These are phyloP conservation scores for Fusarium gaditjirri DNA, from an alignment of 2,329 filamentous ascomycete genomes.

Conservation along the genomic window DNA sequence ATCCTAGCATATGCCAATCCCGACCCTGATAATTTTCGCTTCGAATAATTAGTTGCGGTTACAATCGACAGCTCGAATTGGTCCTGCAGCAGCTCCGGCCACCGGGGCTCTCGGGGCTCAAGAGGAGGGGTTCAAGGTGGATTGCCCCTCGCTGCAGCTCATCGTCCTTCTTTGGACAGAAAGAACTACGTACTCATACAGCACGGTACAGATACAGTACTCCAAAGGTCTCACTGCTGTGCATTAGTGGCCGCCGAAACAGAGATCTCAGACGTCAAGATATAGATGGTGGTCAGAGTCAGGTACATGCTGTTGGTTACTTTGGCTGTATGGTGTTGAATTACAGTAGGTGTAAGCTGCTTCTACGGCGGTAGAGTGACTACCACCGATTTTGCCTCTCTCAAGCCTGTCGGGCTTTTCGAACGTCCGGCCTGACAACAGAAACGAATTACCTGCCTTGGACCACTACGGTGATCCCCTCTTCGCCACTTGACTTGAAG, in stretches of 20 bases:
- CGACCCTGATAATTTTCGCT: conserved; percentile 40
- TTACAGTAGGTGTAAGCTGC: conserved; percentile 7
- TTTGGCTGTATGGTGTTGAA: neutral
- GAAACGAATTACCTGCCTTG: conserved; percentile 40
- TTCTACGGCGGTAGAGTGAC: conserved; percentile 14
- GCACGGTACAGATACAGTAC: conserved; percentile 30
- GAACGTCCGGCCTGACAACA: conserved; percentile 33
- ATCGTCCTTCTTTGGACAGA: conserved; percentile 14
- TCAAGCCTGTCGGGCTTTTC: conserved; percentile 28
- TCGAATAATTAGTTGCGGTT: conserved; percentile 36
- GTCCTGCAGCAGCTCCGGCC: conserved; percentile 31
- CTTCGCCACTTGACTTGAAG: conserved; percentile 45
- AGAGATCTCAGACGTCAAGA: conserved; percentile 49
- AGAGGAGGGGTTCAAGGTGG: conserved; percentile 34
- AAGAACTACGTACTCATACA: conserved; percentile 33
- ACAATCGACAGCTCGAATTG: conserved; percentile 30
- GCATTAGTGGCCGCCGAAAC: conserved; percentile 50
- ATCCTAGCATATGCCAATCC: conserved; percentile 28
- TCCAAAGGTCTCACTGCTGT: conserved; percentile 37
- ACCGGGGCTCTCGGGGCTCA: conserved; percentile 33
- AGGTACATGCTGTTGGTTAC: conserved; percentile 40
- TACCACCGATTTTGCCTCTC: conserved; percentile 31
- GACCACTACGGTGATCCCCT: conserved; percentile 38
- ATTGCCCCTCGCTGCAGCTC: conserved; percentile 35
- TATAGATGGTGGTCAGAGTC: conserved; percentile 40